Conservation (phyloP, 2,329 filamentous ascomycete species). For the Colletotrichum lentis region DNA sequence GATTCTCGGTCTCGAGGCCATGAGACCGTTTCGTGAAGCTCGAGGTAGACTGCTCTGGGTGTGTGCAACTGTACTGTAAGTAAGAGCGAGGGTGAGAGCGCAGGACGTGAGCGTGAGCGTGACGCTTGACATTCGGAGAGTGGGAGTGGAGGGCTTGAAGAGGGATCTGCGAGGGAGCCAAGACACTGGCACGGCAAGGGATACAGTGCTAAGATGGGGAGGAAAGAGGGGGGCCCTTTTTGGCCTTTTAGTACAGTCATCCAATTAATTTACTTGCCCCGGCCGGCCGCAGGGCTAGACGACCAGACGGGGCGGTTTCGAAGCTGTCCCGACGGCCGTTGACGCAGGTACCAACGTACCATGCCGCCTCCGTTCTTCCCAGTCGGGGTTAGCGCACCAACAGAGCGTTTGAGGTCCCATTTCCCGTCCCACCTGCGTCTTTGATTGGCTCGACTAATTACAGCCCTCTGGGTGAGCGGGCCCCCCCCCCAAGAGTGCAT, state of each 20-base stretch:
- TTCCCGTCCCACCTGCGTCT: background rate
- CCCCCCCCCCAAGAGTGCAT: background rate
- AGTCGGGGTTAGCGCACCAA: constrained; percentile 22
- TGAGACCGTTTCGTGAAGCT: constrained; percentile 30
- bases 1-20: constrained; percentile 21
- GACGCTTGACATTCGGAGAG: constrained; percentile 10
- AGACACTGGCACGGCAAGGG: constrained; percentile 15
- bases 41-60: constrained; percentile 20
- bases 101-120: constrained; percentile 6
- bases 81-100: constrained; percentile 9
- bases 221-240: background rate
- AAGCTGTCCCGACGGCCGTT: constrained; percentile 17
- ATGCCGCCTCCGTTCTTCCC: background rate
- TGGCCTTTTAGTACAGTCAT: background rate
- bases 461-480: background rate
- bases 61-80: background rate
- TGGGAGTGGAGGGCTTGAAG: constrained; percentile 36
- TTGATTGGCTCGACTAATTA: constrained; percentile 15
- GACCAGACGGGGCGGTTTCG: constrained; percentile 29
- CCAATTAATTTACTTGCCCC: constrained; percentile 19
- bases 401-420: constrained; percentile 35
- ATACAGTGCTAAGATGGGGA: constrained; percentile 7
- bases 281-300: constrained; percentile 12
- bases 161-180: constrained; percentile 29
- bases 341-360: constrained; percentile 29